Evolutionary conservation across 2,329 filamentous ascomycete genomes (phyloP).

Genomic region (Didymella arachidicola): DNA sequence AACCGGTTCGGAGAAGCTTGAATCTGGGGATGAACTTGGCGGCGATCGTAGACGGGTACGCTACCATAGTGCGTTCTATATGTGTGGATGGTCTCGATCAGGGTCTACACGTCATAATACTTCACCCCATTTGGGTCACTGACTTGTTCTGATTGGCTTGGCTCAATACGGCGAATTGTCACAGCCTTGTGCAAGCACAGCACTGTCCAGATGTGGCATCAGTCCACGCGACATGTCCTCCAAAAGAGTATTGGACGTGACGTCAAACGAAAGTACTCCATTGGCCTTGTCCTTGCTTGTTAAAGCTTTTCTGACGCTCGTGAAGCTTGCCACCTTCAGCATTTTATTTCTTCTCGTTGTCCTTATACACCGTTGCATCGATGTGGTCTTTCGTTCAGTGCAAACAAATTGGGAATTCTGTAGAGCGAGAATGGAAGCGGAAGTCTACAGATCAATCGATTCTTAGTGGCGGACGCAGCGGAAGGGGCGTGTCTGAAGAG

Average conservation of each 20-base stretch:
- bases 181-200: not conserved
- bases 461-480: too few species aligned
- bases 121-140: not conserved
- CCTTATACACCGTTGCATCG: not conserved
- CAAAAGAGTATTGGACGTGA: not conserved
- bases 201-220: not conserved
- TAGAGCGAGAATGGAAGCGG: not conserved
- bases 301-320: not conserved
- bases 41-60: not conserved
- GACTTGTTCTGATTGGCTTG: not conserved
- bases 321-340: not conserved
- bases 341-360: not conserved
- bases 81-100: not conserved
- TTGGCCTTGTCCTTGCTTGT: not conserved
- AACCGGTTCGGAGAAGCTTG: not conserved
- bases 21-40: not conserved
- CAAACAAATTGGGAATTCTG: conserved; percentile 1
- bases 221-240: not conserved
- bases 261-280: not conserved
- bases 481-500: not conserved
- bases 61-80: conserved; percentile 1
- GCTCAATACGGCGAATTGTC: not conserved
- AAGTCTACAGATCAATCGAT: not conserved
- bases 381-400: conserved; percentile 14
- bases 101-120: conserved; percentile 1